Conservation (phyloP, 208 protist genomes). For the Wallacemonas sp. region DNA sequence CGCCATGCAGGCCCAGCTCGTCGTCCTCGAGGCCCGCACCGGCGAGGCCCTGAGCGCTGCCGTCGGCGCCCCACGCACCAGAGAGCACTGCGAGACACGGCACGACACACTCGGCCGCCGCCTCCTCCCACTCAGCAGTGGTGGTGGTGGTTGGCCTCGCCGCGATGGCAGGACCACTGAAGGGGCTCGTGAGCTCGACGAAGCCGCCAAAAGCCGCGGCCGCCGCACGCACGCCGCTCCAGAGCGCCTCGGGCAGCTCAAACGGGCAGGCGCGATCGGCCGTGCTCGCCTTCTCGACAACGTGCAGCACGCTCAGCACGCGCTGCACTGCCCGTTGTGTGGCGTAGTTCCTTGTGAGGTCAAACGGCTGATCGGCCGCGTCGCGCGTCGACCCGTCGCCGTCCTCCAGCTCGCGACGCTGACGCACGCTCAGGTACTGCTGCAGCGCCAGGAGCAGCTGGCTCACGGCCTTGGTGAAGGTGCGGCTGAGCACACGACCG, state of each 20-base stretch:
- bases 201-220: conserved; percentile 40
- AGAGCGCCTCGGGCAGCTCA: conserved; percentile 18
- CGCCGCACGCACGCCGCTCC: conserved; percentile 34
- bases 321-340: conserved; percentile 60
- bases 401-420: conserved; percentile 50
- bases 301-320: conserved; percentile 46
- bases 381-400: neutral
- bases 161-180: neutral
- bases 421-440: conserved; percentile 51
- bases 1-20: conserved; percentile 15
- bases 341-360: conserved; percentile 46
- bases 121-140: too few relatives aligned
- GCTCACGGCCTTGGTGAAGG: conserved; percentile 15
- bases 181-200: conserved; percentile 8
- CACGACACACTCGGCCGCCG: conserved; percentile 1
- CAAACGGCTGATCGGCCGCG: conserved; percentile 16
- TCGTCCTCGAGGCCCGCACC: conserved; percentile 24
- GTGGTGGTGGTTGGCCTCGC: neutral
- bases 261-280: neutral
- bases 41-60: conserved; percentile 3
- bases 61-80: neutral
- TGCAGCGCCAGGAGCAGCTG: conserved; percentile 47
- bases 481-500: conserved; percentile 18
- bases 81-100: neutral
- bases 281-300: neutral